Evolutionary conservation across 1,284 basidiomycete genomes (phyloP), one percentile per base, ranked within the genome.

Genomic region (Psilocybe mexicana): DNA sequence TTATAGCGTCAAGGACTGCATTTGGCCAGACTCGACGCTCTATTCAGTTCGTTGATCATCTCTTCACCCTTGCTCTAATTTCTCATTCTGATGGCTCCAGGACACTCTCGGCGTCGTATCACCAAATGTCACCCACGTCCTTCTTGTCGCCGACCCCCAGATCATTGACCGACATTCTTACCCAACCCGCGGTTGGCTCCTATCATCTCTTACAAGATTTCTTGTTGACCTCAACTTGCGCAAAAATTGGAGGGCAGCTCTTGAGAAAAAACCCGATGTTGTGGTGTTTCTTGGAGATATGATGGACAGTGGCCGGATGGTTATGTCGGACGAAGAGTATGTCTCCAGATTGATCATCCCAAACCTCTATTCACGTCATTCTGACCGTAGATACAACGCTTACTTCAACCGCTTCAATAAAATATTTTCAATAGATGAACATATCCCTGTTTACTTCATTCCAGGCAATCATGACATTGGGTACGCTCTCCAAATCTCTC

Each of bases 401-500:
- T 93, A 94, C 63, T 80, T 80, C 61, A 64, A 68, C n/a, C 78
- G 86, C 53, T 94, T 93, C 76, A 79, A 77, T 57, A 76, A 76
- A 23, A 90, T 92, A 38, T 94, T 94, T 72, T 70, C 76, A 10
- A 63, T 78, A 2, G 67, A 76, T 48, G 56, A 68, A 18, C 63
- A 64, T 11, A 70, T 78, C 52, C 82, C 76, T 57, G 74, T 81
- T 60, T 87, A 90, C 69, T 92, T 86, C 67, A 81, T 95, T 28
- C 89, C 93, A 1, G 94, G 94, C 6, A 97, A 96, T 69, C 92
- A 94, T 65, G 94, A 97, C 68, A 81, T 91, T 43, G 92, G 90
- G 83, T 91, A 67, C 48, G 77, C 69, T 12, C 33, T 26, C 23
- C 8, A 23, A 23, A 49, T 43, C 49, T 7, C 14, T 28, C n/a